Base-by-base conservation (phyloP, 805 yeast genomes). In the Sugiyamaella valdiviana region DNA sequence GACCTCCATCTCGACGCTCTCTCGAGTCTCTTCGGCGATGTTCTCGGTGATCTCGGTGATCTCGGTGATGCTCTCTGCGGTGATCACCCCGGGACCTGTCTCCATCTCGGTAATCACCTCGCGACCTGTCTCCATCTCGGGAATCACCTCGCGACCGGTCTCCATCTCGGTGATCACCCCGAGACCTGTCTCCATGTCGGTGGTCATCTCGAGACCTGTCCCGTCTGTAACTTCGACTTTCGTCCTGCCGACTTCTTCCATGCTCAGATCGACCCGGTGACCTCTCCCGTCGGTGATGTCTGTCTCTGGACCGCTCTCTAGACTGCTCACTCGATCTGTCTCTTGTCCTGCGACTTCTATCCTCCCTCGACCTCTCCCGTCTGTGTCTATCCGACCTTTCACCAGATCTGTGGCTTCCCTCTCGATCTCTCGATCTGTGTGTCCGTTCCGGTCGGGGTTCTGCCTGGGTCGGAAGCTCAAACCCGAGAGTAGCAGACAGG, bases 401-500 rank as follows among this genome's bases (percentile, higher is more conserved):
- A 3, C 36, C 15, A 14, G 36, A 16, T 7, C 36, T 26, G 32
- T 26, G 10, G 32, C 15, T 16, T 32, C 15, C 15, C 36, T 32
- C 36, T 32, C 36, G 12, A 5, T 32, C 36, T 32, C 36, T 32
- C 15, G 36, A 7, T 32, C 36, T 32, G 3, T 32, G 16, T 32
- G 16, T 32, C 15, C 7, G 9, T 7, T 16, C 7, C 15, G 12
- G 36, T 32, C 36, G 36, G 12, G 36, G 36, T 32, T 3, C 9
- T 32, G 12, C 36, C 9, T n/a, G n/a, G n/a, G n/a, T n/a, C n/a
- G n/a, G n/a, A n/a, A 43, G 14, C 2, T 43, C 39, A 44, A 24
- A 43, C 2, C 51, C 51, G 14, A 47, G 23, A 22, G 29, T 36
- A 9, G 46, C 42, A 5, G 51, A 36, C 51, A 47, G 23, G n/a